Conservation (phyloP, 805 yeast species). For the Groenewaldozyma salmanticensis region DNA sequence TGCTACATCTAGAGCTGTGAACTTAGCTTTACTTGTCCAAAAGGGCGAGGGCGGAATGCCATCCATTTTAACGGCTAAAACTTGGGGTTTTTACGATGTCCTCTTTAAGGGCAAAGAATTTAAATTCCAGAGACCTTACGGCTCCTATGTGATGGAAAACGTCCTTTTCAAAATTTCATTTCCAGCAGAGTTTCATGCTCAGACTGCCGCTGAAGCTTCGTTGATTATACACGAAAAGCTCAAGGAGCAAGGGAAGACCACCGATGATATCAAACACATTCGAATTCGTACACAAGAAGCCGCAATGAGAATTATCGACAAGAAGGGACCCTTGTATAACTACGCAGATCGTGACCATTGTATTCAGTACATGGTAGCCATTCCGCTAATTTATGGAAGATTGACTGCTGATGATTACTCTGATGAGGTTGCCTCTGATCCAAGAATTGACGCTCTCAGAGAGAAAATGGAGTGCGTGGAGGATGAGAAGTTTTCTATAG, state of each 20-base stretch:
- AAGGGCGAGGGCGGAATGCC: conserved; percentile 49
- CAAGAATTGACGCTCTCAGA: conserved; percentile 43
- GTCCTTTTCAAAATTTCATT: conserved; percentile 51
- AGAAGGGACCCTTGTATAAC: conserved; percentile 49
- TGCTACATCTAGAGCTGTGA: conserved; percentile 50
- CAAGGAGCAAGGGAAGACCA: conserved; percentile 32
- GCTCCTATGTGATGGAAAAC: conserved; percentile 55
- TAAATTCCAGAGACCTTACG: conserved; percentile 44
- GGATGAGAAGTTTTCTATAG: conserved; percentile 38
- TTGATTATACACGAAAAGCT: conserved; percentile 34
- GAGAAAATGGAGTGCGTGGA: conserved; percentile 46
- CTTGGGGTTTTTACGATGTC: conserved; percentile 61
- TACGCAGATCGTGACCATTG: conserved; percentile 60
- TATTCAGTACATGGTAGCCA: conserved; percentile 53
- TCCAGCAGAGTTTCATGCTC: conserved; percentile 61
- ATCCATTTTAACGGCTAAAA: conserved; percentile 44
- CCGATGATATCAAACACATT: conserved; percentile 40
- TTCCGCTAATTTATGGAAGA: conserved; percentile 46
- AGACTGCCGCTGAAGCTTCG: conserved; percentile 55
- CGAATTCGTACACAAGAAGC: conserved; percentile 52
- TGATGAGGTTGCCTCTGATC: conserved; percentile 41
- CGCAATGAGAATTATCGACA: conserved; percentile 50
- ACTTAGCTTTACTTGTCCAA: conserved; percentile 42
- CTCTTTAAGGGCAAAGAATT: conserved; percentile 43
- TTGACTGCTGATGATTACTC: conserved; percentile 50